Percentiles rank a stretch among this genome's conserved stretches.
Conservation (phyloP, 2,329 filamentous ascomycete genomes). For the Talaromyces sp. region DNA sequence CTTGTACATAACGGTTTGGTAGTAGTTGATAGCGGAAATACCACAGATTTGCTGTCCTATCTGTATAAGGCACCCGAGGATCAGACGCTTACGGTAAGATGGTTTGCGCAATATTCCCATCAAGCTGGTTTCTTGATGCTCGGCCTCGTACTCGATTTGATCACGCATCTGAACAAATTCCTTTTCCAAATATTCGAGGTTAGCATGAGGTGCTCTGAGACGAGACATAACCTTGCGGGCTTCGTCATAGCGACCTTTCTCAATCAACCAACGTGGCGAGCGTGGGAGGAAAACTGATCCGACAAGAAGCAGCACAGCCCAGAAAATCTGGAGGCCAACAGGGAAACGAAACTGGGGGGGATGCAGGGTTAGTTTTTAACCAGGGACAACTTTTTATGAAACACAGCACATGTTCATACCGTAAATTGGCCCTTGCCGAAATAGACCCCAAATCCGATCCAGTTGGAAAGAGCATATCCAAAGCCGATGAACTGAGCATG, state of each 20-base stretch:
- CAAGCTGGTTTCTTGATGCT: not conserved
- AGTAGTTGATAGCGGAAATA: not conserved
- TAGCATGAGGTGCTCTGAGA: not conserved
- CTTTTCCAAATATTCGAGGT: not conserved
- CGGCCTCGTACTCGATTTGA: not conserved
- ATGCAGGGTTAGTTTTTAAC: not conserved
- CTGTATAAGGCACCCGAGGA: not conserved
- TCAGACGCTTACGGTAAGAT: not conserved
- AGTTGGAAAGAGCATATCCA: constrained; percentile 4
- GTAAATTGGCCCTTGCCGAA: not conserved
- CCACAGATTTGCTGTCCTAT: not conserved
- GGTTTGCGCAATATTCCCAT: not conserved
- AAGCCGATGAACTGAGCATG: constrained; percentile 5
- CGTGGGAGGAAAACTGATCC: not conserved
- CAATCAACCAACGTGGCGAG: constrained; percentile 1
- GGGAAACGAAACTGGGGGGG: not conserved
- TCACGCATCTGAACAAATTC: not conserved
- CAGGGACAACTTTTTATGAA: not conserved
- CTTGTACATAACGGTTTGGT: not conserved
- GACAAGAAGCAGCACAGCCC: not conserved
- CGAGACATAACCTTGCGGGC: not conserved
- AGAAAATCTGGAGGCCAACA: not conserved
- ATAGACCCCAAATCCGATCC: not conserved
- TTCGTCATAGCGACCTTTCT: not conserved
- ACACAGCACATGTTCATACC: not conserved